Evolutionary conservation across 176 grass and related monocot genomes (phyloP).

Genomic region (Oryza nivara): DNA sequence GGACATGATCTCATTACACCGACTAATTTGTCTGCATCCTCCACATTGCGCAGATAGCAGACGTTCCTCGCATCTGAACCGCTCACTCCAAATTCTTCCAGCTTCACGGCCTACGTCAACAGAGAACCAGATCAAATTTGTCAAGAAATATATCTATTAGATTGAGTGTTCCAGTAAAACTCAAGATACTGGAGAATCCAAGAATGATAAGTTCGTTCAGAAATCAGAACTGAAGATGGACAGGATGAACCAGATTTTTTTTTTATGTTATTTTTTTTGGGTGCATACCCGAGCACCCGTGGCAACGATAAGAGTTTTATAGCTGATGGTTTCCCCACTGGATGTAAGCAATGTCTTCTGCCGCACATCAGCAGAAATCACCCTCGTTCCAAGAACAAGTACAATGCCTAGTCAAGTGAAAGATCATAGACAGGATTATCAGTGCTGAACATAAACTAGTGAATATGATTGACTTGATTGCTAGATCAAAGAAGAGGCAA

Average conservation of each 20-base stretch:
- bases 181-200: background rate
- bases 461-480: background rate
- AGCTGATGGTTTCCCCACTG: constrained; percentile 69
- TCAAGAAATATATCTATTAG: background rate
- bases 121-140: background rate
- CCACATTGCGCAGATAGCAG: constrained; percentile 53
- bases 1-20: constrained; percentile 61
- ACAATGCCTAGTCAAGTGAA: constrained; percentile 58
- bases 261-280: background rate
- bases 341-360: constrained; percentile 57
- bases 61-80: constrained; percentile 73
- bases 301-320: constrained; percentile 76
- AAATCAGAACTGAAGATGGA: background rate
- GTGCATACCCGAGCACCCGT: constrained; percentile 79
- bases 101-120: constrained; percentile 63
- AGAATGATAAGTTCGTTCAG: background rate
- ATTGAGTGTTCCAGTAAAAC: background rate
- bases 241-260: constrained; percentile 12
- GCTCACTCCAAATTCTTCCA: constrained; percentile 62
- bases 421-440: background rate
- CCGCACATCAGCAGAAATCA: constrained; percentile 55
- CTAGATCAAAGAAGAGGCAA: background rate
- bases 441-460: background rate
- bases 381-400: constrained; percentile 75
- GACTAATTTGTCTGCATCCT: constrained; percentile 57